These are phyloP conservation scores for Glomus cerebriforme DNA, from an alignment of 192 early-diverging fungal species.

Conservation along the genomic window DNA sequence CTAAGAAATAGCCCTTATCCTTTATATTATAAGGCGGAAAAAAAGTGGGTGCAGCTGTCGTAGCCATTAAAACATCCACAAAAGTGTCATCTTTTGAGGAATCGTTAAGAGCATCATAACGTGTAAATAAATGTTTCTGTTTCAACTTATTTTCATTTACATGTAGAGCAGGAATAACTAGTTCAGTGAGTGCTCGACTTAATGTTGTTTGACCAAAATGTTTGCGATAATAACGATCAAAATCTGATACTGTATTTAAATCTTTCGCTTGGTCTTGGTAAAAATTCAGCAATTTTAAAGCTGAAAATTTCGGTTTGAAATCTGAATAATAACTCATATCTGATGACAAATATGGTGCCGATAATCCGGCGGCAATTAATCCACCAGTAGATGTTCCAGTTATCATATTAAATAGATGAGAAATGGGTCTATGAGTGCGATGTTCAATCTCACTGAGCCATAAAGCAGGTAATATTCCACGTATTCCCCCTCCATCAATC, in stretches of 20 bases:
- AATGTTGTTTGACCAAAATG: background rate
- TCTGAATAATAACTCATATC: background rate
- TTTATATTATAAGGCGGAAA: background rate
- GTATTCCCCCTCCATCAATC: background rate
- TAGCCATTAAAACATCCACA: background rate
- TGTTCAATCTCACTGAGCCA: slow-evolving; percentile 5
- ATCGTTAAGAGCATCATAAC: background rate
- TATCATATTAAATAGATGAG: slow-evolving; percentile 14
- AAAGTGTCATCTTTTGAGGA: background rate
- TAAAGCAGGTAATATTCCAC: slow-evolving; percentile 6
- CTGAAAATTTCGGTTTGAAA: background rate
- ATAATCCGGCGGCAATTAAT: background rate
- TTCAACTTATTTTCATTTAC: too few relatives aligned
- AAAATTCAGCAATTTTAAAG: background rate
- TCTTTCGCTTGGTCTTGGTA: background rate
- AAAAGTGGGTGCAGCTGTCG: slow-evolving; percentile 8
- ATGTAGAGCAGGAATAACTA: slow-evolving; percentile 12
- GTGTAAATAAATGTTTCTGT: background rate
- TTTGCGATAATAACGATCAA: too few relatives aligned
- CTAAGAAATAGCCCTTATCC: background rate
- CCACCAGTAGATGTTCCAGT: background rate
- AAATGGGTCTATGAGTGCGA: slow-evolving; percentile 9
- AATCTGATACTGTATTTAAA: background rate
- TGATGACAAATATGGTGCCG: background rate
- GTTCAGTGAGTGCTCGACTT: background rate